phyloP scores from a whole-genome alignment of 768 basidiomycete species.

The Amanita subjunquillea region DNA sequence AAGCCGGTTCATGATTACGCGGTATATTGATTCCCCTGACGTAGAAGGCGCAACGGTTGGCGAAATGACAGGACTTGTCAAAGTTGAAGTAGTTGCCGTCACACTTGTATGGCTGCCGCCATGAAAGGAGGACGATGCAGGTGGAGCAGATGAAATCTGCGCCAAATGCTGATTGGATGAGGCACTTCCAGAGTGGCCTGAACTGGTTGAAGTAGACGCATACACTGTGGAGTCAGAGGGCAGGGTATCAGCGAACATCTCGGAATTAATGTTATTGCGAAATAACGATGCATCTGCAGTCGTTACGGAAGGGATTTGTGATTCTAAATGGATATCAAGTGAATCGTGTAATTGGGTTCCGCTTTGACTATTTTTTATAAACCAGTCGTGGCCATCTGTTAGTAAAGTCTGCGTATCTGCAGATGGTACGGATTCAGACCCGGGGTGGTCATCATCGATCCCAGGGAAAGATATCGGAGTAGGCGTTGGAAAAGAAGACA shows the following conservation, averaged over 20 bases:
- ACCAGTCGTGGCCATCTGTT: background rate
- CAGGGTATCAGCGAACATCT: background rate
- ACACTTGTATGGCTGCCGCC: background rate
- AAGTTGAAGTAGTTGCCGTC: conserved; percentile 3
- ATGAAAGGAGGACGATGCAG: background rate
- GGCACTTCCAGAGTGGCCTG: background rate
- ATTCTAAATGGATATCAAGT: background rate
- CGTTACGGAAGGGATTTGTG: background rate
- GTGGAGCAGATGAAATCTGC: background rate
- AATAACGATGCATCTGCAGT: background rate
- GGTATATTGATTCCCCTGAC: conserved; percentile 88
- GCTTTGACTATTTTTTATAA: background rate
- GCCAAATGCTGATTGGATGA: background rate
- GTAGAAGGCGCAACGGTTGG: conserved; percentile 13
- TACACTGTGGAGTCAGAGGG: background rate
- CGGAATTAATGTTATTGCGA: background rate
- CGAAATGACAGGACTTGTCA: conserved; percentile 6
- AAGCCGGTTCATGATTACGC: conserved; percentile 91
- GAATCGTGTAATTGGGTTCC: background rate
- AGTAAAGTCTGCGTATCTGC: background rate
- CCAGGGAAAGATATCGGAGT: background rate
- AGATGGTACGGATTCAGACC: background rate
- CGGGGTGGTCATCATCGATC: background rate
- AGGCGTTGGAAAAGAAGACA: background rate
- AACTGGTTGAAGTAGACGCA: background rate